Evolutionary conservation across 139 green algal genomes (phyloP).

Genomic region (Pycnococcus provasolii): DNA sequence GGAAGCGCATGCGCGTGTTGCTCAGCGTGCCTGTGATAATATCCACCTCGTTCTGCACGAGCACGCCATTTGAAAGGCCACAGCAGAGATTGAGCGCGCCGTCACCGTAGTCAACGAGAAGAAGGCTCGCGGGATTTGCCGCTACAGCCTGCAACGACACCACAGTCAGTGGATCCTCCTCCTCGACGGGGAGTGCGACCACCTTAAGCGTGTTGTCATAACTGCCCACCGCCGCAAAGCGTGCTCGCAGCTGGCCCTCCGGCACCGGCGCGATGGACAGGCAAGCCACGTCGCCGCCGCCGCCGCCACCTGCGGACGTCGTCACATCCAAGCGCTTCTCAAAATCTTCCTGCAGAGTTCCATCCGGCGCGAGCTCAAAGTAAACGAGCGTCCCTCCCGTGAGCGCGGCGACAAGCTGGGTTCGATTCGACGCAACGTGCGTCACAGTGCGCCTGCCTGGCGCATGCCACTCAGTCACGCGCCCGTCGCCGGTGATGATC

Average conservation of each 20-base stretch:
- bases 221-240: slow-evolving; percentile 76
- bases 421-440: slow-evolving; percentile 33
- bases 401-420: slow-evolving; percentile 60
- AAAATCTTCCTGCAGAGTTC: slow-evolving; percentile 75
- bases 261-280: slow-evolving; percentile 73
- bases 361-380: slow-evolving; percentile 81
- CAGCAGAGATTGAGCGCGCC: slow-evolving; percentile 76
- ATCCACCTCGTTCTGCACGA: slow-evolving; percentile 89
- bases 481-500: slow-evolving; percentile 76
- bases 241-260: slow-evolving; percentile 53
- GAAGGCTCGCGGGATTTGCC: slow-evolving; percentile 27
- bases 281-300: slow-evolving; percentile 62
- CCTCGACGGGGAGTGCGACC: no score
- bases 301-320: no score
- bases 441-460: slow-evolving; percentile 51
- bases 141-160: slow-evolving; percentile 45
- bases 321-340: slow-evolving; percentile 79
- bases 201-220: slow-evolving; percentile 66
- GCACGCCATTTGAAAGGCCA: slow-evolving; percentile 84
- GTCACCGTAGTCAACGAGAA: slow-evolving; percentile 37
- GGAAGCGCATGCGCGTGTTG: slow-evolving; percentile 85
- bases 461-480: slow-evolving; percentile 92
- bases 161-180: slow-evolving; percentile 47
- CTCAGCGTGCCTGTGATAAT: slow-evolving; percentile 51
- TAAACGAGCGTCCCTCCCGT: slow-evolving; percentile 82